phyloP scores from a whole-genome alignment of 352 stramenopile genomes.

The Globisporangium nagaii region DNA sequence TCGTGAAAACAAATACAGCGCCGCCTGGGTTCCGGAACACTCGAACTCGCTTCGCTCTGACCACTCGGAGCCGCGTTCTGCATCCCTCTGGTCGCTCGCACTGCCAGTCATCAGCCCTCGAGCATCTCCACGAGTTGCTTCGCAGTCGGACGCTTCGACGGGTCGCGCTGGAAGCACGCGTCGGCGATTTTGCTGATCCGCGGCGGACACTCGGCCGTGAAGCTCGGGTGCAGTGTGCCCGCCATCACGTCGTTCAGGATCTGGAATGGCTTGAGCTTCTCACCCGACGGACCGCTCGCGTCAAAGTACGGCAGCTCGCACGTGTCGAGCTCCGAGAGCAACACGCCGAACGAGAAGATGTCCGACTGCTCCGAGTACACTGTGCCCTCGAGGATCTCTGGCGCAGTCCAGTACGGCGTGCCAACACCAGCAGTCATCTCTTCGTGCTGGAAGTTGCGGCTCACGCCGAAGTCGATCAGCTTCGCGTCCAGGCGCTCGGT shows the following conservation, averaged over 20 bases:
- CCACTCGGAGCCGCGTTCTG: no score
- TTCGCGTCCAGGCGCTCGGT: constrained; percentile 36
- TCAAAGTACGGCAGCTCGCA: constrained; percentile 28
- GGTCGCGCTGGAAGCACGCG: constrained; percentile 40
- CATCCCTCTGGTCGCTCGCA: no score
- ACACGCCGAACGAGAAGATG: constrained; percentile 26
- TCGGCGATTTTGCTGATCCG: constrained; percentile 29
- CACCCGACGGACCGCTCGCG: constrained; percentile 15
- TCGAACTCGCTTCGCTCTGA: no score
- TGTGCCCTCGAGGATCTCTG: constrained; percentile 19
- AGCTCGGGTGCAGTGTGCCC: constrained; percentile 34
- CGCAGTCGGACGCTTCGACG: constrained; percentile 27
- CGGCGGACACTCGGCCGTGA: constrained; percentile 31
- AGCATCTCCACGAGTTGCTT: constrained; percentile 35
- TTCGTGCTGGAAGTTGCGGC: constrained; percentile 15
- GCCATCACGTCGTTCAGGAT: constrained; percentile 35
- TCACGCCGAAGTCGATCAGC: constrained; percentile 57
- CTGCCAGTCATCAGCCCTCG: constrained; percentile 21
- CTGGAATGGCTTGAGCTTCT: constrained; percentile 31
- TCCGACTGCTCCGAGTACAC: constrained; percentile 26
- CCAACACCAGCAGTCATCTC: constrained; percentile 18
- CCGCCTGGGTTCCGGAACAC: no score
- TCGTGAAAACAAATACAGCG: no score
- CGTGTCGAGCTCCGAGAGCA: constrained; percentile 48
- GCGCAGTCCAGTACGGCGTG: constrained; percentile 16